These are phyloP conservation scores for Tetracladium maxilliforme DNA, from an alignment of 2,329 filamentous ascomycete genomes.

Conservation along the genomic window DNA sequence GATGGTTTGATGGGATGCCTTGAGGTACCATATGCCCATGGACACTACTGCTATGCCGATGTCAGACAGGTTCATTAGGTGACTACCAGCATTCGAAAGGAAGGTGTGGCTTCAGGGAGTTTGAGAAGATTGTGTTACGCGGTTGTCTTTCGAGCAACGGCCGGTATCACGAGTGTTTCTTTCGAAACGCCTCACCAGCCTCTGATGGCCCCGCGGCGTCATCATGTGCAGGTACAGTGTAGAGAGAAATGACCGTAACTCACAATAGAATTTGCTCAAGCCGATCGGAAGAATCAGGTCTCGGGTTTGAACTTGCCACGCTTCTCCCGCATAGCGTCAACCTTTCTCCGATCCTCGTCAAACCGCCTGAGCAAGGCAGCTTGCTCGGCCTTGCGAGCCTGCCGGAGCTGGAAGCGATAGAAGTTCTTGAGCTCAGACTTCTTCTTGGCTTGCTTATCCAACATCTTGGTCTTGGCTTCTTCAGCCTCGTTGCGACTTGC, in stretches of 20 bases:
- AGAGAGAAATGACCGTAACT: constrained; percentile 6
- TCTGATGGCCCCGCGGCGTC: constrained; percentile 38
- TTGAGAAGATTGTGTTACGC: no score
- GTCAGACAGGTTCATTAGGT: no score
- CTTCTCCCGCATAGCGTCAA: constrained; percentile 55
- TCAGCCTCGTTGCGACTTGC: constrained; percentile 59
- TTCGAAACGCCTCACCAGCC: no score
- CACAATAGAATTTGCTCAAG: constrained; percentile 12
- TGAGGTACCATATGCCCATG: no score
- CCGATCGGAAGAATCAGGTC: constrained; percentile 12
- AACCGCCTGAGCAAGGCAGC: constrained; percentile 55
- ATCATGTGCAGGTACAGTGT: constrained; percentile 18
- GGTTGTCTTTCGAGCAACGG: no score
- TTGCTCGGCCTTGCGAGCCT: constrained; percentile 65
- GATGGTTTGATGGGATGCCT: no score
- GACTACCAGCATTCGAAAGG: no score
- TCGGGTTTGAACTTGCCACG: constrained; percentile 45
- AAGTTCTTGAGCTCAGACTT: constrained; percentile 55
- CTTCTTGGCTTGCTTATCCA: constrained; percentile 49
- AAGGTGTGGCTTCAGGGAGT: no score
- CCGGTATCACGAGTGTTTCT: no score
- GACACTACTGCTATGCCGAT: no score
- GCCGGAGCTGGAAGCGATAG: constrained; percentile 71
- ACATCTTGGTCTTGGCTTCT: constrained; percentile 40
- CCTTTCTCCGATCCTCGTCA: constrained; percentile 60